Evolutionary conservation across 2,329 filamentous ascomycete species (phyloP), one percentile per base, ranked within the genome.

Genomic region (Zasmidium cellare): DNA sequence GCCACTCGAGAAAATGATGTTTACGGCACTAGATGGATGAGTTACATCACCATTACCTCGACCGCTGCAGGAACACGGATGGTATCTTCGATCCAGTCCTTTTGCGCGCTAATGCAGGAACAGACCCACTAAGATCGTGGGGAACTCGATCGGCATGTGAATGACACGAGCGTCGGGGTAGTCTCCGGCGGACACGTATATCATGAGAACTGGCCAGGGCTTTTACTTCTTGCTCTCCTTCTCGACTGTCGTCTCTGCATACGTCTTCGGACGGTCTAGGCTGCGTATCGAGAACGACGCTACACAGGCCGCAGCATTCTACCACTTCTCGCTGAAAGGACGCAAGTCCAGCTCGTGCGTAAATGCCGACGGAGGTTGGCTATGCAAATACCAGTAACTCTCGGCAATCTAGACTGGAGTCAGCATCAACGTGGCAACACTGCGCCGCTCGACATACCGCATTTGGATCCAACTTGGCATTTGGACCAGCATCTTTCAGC

Each of bases 271-370:
- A 28, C 25, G 25, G 25, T 6, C 25, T 11, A 28, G 25, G 25
- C 25, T 28, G 25, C 11, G 25, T 11, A 28, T 28, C 11, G 11
- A n/a, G n/a, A 11, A 28, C 25, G 25, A 28, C 11, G 25, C 5
- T 28, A 5, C 25, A 11, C 11, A 5, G 25, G 25, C 6, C 25
- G 5, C 25, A 6, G 25, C 25, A 6, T 28, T 28, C 25, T n/a
- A 92, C 79, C 89, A 96, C 72, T 91, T 94, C 79, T 96, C 91
- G 55, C 91, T 80, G 72, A 84, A 91, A 1, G 91, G 90, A 61
- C 91, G 80, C 24, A 92, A 76, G 73, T 94, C 91, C 65, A 94
- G 73, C 75, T 94, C 90, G 70, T 90, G 89, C 0, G 89, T 91
- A 68, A 92, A 94, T 1, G 85, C 84, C 7, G 88, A 91, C 62